Percentiles rank a stretch among this genome's conserved stretches.
Conservation (phyloP, 345 rosid species). For the Eucalyptus pauciflora region DNA sequence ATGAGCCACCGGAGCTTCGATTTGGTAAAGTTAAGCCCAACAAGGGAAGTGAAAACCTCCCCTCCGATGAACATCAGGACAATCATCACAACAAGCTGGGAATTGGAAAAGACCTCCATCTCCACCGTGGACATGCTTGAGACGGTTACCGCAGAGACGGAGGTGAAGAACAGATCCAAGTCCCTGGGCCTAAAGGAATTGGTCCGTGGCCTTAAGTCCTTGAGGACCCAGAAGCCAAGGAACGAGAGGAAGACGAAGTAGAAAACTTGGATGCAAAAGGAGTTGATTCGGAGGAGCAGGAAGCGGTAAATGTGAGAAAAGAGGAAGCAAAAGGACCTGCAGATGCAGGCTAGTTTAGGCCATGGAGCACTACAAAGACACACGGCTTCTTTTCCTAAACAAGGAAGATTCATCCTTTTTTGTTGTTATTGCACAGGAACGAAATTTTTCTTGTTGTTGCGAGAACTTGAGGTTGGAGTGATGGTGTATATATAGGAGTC, state of each 20-base stretch:
- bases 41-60: conserved; percentile 43
- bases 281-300: conserved; percentile 1
- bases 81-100: conserved; percentile 46
- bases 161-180: conserved; percentile 57
- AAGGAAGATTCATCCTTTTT: neutral
- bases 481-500: neutral
- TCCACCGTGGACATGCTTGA: conserved; percentile 72
- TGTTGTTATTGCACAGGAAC: neutral
- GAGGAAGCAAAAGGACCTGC: neutral
- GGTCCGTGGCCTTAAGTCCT: conserved; percentile 14
- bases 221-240: conserved; percentile 15
- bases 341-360: neutral
- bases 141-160: conserved; percentile 45
- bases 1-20: neutral
- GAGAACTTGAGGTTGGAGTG: neutral
- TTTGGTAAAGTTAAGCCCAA: neutral
- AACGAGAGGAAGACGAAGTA: conserved; percentile 27
- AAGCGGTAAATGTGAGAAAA: neutral
- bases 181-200: conserved; percentile 9
- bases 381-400: neutral
- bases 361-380: neutral
- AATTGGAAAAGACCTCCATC: conserved; percentile 68
- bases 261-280: conserved; percentile 20
- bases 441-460: neutral
- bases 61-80: conserved; percentile 53